Base-by-base conservation (phyloP, 2,329 filamentous ascomycete species). In the Xylariaceae sp. region DNA sequence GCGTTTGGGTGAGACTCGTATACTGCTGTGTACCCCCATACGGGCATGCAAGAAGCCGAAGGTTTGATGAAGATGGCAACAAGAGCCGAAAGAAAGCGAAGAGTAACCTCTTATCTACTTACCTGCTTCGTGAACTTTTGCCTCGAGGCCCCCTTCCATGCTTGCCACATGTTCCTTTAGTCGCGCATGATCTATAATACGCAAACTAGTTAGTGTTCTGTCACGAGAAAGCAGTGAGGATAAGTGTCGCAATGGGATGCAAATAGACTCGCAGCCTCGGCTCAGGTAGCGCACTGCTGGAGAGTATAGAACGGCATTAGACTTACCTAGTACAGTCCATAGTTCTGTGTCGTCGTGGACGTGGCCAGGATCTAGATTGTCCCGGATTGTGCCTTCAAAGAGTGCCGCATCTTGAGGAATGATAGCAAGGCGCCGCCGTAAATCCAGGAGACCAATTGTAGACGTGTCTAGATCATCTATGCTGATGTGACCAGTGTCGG, bases 361-460 rank as follows among this genome's bases (percentile, higher is more conserved):
- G 73, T 96, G 91, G 24, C 90, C 91, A 21, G 96, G 96, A 72
- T 99, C 95, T 34, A 98, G 83, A 71, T 99, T 99, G 75, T 99
- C 95, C 65, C 95, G 87, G 62, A 99, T 85, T 7, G 90, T 93
- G 47, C 93, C 93, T 75, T 96, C 92, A 69, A 99, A 99, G 60
- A 99, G 85, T 62, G 94, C 94, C 26, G 95, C 94, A 76, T 99
- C 96, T 73, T 99, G 95, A 4, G 96, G 95, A 65, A 99, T 99
- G 70, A 99, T 99, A 52, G 95, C 94, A 44, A 99, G 81, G 56
- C 95, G 88, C 53, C 93, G 85, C 53, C 95, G 87, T 53, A 99
- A 82, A 74, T 99, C 95, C 51, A 96, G 77, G 50, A 99, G 78
- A 2, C 95, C 95, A 69, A 99, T 97, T 3, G 86, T 87, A 51